These are phyloP conservation scores for Pseudonectria buxi DNA, from an alignment of 2,329 filamentous ascomycete genomes.

Conservation along the genomic window DNA sequence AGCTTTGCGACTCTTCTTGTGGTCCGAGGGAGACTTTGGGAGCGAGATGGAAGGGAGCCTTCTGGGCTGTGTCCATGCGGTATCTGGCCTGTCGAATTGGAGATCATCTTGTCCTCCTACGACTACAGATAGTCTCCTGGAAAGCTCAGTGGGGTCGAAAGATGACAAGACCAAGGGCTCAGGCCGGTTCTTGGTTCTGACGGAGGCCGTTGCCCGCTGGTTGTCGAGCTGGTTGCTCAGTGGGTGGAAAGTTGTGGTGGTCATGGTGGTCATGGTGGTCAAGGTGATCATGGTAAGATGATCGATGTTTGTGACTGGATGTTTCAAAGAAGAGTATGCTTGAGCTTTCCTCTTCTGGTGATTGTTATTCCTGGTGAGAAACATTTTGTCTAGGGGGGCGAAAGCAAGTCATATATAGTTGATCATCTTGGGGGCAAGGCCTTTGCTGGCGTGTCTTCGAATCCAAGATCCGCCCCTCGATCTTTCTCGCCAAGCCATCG, in stretches of 20 bases:
- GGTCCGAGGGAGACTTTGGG: background rate
- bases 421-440: no score
- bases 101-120: constrained; percentile 41
- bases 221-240: background rate
- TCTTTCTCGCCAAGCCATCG: constrained; percentile 5
- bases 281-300: no score
- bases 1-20: no score
- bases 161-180: constrained; percentile 23
- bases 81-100: constrained; percentile 15
- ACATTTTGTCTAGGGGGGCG: no score
- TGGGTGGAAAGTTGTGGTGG: background rate
- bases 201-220: background rate
- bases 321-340: background rate
- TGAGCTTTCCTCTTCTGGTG: no score
- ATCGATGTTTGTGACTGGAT: no score
- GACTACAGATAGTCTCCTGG: constrained; percentile 44
- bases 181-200: constrained; percentile 16
- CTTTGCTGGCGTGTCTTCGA: no score
- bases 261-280: background rate
- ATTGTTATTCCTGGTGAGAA: no score
- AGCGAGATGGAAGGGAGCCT: constrained; percentile 14
- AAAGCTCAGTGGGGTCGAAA: constrained; percentile 50
- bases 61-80: constrained; percentile 23
- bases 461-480: constrained; percentile 1
- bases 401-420: background rate